These are phyloP conservation scores for Linderniella brevidens DNA, from an alignment of 257 asterid genomes.

Conservation along the genomic window DNA sequence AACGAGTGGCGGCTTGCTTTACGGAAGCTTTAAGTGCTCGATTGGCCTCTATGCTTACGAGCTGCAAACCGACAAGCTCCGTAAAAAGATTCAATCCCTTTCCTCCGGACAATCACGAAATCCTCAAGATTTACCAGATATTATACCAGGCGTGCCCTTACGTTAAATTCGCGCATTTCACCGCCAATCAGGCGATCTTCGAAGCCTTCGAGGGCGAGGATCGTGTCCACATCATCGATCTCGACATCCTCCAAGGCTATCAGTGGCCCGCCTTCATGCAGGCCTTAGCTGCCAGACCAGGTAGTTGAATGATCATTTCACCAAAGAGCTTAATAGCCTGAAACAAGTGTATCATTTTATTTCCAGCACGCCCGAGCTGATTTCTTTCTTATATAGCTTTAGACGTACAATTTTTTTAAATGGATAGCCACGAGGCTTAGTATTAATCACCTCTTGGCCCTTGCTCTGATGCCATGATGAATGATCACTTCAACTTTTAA, in stretches of 20 bases:
- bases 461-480: too few species aligned
- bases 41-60: conserved; percentile 47
- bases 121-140: conserved; percentile 3
- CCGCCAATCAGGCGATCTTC: conserved; percentile 42
- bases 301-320: too few species aligned
- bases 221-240: conserved; percentile 62
- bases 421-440: too few species aligned
- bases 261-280: conserved; percentile 12
- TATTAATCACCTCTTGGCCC: too few species aligned
- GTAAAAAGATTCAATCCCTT: conserved; percentile 47
- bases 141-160: conserved; percentile 51
- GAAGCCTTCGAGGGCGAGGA: conserved; percentile 91
- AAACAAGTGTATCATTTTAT: too few species aligned
- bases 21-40: conserved; percentile 67
- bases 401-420: too few species aligned
- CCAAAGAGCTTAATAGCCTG: too few species aligned
- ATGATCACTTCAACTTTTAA: too few species aligned
- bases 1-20: conserved; percentile 68
- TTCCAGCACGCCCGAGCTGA: too few species aligned
- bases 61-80: conserved; percentile 51
- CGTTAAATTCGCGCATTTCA: conserved; percentile 52
- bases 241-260: conserved; percentile 55
- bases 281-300: too few species aligned
- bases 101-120: conserved; percentile 20
- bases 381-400: too few species aligned